phyloP scores from a whole-genome alignment of 2,329 filamentous ascomycete genomes.

The Endothia cerciana region DNA sequence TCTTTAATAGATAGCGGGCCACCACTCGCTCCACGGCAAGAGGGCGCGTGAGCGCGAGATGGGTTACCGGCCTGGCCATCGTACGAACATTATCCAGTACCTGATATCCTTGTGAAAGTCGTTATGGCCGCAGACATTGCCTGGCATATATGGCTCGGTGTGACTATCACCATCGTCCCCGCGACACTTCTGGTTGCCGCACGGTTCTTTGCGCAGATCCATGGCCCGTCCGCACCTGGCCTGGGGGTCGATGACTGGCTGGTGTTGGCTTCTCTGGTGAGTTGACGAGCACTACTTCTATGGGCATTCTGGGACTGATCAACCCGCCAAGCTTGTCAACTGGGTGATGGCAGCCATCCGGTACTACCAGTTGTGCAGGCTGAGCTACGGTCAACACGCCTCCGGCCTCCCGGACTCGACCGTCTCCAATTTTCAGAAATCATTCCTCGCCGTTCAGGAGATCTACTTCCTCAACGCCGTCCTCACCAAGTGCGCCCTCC shows the following conservation, averaged over 20 bases:
- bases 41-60: neutral
- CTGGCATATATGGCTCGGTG: constrained; percentile 17
- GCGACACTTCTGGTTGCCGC: constrained; percentile 7
- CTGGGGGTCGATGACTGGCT: constrained; percentile 16
- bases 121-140: constrained; percentile 6
- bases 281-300: neutral
- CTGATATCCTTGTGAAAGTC: neutral
- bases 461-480: constrained; percentile 15
- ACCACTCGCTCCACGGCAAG: neutral
- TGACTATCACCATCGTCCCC: constrained; percentile 9
- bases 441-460: constrained; percentile 18
- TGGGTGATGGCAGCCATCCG: constrained; percentile 18
- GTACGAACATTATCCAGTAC: neutral
- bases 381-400: constrained; percentile 13
- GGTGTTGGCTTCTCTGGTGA: constrained; percentile 13
- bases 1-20: neutral
- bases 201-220: constrained; percentile 7
- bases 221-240: neutral
- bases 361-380: constrained; percentile 3
- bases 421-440: constrained; percentile 11
- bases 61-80: neutral
- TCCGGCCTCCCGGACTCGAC: neutral
- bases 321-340: constrained; percentile 6
- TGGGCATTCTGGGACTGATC: neutral
- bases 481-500: constrained; percentile 11